Percentiles rank a stretch among this genome's conserved stretches.
phyloP scores from a whole-genome alignment of 1,284 basidiomycete genomes.

The Fereydounia khargensis region DNA sequence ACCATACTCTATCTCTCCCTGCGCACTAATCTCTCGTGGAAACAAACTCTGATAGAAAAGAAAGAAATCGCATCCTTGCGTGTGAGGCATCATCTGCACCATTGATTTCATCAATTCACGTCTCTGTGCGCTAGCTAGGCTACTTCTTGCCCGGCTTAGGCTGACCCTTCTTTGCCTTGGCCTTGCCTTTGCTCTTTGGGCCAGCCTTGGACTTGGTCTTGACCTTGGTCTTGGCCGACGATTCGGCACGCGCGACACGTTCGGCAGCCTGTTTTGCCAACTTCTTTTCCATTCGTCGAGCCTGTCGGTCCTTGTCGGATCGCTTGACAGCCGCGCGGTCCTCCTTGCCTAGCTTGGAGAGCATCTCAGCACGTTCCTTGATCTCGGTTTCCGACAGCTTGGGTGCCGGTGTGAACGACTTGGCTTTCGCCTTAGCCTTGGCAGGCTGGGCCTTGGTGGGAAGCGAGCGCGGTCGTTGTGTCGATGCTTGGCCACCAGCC shows the following conservation, averaged over 20 bases:
- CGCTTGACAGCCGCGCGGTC: conserved; percentile 45
- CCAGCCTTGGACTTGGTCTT: conserved; percentile 13
- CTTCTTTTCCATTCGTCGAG: conserved; percentile 51
- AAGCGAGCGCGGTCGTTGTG: background rate
- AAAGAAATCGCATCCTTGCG: too few species aligned
- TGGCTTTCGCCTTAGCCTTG: too few species aligned
- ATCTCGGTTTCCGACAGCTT: too few species aligned
- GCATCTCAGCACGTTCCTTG: conserved; percentile 36
- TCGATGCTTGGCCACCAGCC: too few species aligned
- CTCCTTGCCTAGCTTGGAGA: conserved; percentile 37
- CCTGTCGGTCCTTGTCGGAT: conserved; percentile 40
- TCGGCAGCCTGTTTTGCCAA: conserved; percentile 22
- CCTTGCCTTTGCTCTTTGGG: conserved; percentile 1
- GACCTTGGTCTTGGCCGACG: conserved; percentile 7
- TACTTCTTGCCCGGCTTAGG: background rate
- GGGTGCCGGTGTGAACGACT: too few species aligned
- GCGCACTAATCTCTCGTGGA: too few species aligned
- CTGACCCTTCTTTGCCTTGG: background rate
- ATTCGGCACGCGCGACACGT: too few species aligned
- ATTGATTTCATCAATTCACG: too few species aligned
- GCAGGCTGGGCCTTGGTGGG: conserved; percentile 6
- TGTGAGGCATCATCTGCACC: too few species aligned
- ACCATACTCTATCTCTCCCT: too few species aligned
- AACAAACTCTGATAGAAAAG: too few species aligned
- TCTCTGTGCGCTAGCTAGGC: background rate